Conservation (phyloP, 2,329 filamentous ascomycete species). For the Metarhizium humberi region DNA sequence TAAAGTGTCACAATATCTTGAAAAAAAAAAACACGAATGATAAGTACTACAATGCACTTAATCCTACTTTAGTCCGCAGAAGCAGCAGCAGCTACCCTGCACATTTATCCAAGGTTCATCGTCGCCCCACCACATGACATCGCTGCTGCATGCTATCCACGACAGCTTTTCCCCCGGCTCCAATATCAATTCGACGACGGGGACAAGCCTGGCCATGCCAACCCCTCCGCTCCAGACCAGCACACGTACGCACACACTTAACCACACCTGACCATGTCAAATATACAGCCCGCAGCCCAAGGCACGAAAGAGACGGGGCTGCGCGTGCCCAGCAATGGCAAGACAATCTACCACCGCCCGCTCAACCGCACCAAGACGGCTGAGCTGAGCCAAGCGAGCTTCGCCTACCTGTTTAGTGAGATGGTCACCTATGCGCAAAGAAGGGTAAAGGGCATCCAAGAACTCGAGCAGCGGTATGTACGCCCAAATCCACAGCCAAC, state of each 20-base stretch:
- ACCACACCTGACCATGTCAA: constrained; percentile 31
- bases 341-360: constrained; percentile 96
- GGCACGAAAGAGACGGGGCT: constrained; percentile 52
- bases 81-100: too few relatives aligned
- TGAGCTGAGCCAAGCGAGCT: constrained; percentile 86
- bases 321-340: constrained; percentile 83
- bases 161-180: background rate
- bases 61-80: too few relatives aligned
- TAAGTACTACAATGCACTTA: too few relatives aligned
- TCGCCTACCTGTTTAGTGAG: constrained; percentile 92
- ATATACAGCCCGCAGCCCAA: constrained; percentile 31
- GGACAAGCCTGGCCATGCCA: background rate
- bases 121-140: background rate
- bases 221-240: too few relatives aligned
- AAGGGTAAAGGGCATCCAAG: constrained; percentile 83
- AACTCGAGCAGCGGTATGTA: constrained; percentile 78
- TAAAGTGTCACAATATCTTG: too few relatives aligned
- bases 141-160: background rate
- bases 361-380: constrained; percentile 81
- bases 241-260: background rate
- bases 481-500: background rate
- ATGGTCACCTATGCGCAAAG: constrained; percentile 94
- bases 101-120: background rate
- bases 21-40: too few relatives aligned
- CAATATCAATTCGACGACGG: background rate